Evolutionary conservation across 139 green algal genomes (phyloP), one percentile per base, ranked within the genome.

Genomic region (Marvania coccoides): DNA sequence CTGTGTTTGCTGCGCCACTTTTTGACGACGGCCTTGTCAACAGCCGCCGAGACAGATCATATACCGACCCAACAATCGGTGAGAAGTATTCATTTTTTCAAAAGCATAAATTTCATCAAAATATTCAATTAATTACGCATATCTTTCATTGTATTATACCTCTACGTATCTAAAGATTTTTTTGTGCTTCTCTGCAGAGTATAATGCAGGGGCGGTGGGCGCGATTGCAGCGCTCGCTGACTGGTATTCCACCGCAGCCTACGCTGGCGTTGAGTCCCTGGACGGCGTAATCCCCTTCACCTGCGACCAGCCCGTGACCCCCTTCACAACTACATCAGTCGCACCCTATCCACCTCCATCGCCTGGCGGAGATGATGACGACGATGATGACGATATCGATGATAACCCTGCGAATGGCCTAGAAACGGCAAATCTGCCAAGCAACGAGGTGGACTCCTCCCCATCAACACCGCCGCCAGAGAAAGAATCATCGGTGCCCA

Each of bases 41-140:
- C 4, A 53, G 29, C 8, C 59, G 72, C 37, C 55, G 61, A n/a
- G 72, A 79, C 42, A 74, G 67, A 59, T 70, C 59, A 28, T 70
- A 65, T 23, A 19, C 42, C 19, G 42, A 51, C 19, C 60, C 68
- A 7, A 72, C 60, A 46, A 65, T 26, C n/a, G n/a, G n/a, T n/a
- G n/a, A n/a, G n/a, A n/a, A n/a, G n/a, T n/a, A n/a, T n/a, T n/a
- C n/a, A n/a, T n/a, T n/a, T n/a, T n/a, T n/a, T n/a, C n/a, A n/a
- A n/a, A n/a, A n/a, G n/a, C n/a, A n/a, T n/a, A n/a, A n/a, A n/a
- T n/a, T n/a, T n/a, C n/a, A n/a, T n/a, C n/a, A n/a, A n/a, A n/a
- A n/a, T n/a, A n/a, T n/a, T n/a, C n/a, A n/a, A n/a, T n/a, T n/a
- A n/a, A n/a, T n/a, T n/a, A n/a, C n/a, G n/a, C n/a, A n/a, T n/a